Conservation (phyloP, 2,329 filamentous ascomycete genomes). For the Hypoxylon sp. region DNA sequence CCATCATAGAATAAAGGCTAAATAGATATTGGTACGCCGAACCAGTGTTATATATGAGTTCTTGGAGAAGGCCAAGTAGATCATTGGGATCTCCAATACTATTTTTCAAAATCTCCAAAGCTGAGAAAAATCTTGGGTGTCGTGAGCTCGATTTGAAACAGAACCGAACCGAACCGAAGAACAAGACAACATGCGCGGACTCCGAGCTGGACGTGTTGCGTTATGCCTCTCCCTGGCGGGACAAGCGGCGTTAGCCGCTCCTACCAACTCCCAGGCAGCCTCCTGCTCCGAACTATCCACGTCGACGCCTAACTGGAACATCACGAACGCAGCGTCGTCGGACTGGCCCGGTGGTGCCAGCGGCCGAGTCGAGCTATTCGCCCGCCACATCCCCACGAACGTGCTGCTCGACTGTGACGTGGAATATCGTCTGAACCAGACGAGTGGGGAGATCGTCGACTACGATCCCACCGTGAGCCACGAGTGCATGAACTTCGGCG, state of each 20-base stretch:
- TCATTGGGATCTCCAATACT: not conserved
- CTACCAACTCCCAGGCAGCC: slow-evolving; percentile 1
- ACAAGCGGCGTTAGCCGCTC: slow-evolving; percentile 14
- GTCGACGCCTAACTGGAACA: slow-evolving; percentile 36
- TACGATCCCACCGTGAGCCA: slow-evolving; percentile 34
- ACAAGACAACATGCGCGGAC: slow-evolving; percentile 20
- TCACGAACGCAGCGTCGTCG: slow-evolving; percentile 38
- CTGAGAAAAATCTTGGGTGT: not conserved
- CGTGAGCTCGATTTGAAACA: not conserved
- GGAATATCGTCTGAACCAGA: slow-evolving; percentile 30
- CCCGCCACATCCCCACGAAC: slow-evolving; percentile 35
- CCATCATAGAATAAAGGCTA: slow-evolving; percentile 29
- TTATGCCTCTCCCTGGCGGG: slow-evolving; percentile 35
- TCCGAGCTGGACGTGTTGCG: slow-evolving; percentile 1
- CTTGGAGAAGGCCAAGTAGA: slow-evolving; percentile 11
- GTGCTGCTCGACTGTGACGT: slow-evolving; percentile 33
- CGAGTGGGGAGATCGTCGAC: slow-evolving; percentile 32
- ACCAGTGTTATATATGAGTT: slow-evolving; percentile 5
- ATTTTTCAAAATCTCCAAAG: slow-evolving; percentile 1
- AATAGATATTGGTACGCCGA: slow-evolving; percentile 22
- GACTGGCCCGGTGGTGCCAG: slow-evolving; percentile 42
- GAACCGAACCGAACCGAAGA: not conserved
- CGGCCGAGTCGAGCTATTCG: slow-evolving; percentile 42
- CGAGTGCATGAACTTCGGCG: slow-evolving; percentile 39
- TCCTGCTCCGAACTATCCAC: slow-evolving; percentile 33